A percentile compares a stretch with the other conserved stretches of the same genome.
These are phyloP conservation scores for Ceratocystis cubensis DNA, from an alignment of 2,329 filamentous ascomycete species.

Conservation along the genomic window DNA sequence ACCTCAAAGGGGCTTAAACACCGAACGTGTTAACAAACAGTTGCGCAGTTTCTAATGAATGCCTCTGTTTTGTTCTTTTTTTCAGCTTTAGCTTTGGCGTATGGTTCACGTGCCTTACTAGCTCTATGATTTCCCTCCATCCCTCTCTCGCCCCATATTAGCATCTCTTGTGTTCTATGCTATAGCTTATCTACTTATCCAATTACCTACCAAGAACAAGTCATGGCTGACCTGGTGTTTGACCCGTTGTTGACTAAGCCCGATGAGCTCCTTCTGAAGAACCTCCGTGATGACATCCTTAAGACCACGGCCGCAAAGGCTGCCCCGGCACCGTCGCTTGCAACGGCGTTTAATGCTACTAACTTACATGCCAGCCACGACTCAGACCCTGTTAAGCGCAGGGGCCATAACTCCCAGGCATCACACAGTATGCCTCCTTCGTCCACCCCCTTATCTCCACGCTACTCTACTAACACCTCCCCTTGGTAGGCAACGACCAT, in stretches of 20 bases:
- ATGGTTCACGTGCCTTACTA: not conserved
- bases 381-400: not conserved
- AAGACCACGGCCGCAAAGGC: not conserved
- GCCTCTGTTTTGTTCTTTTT: not conserved
- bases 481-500: slow-evolving; percentile 24
- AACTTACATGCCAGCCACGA: not conserved
- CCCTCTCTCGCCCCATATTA: not conserved
- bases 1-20: not conserved
- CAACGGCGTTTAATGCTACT: not conserved
- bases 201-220: not conserved
- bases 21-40: not conserved
- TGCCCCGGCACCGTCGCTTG: not conserved
- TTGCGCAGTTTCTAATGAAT: not conserved
- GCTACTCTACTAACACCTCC: not conserved
- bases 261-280: slow-evolving; percentile 32
- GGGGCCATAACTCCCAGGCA: not conserved
- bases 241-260: slow-evolving; percentile 33
- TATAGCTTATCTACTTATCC: too few relatives aligned
- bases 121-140: not conserved
- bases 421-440: not conserved
- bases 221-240: slow-evolving; percentile 26
- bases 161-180: not conserved
- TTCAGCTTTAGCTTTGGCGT: not conserved
- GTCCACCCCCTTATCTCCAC: not conserved
- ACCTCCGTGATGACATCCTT: slow-evolving; percentile 31